Evolutionary conservation across 116 monocot species (phyloP), one percentile per base, ranked within the genome.

Genomic region (Cymodocea nodosa): DNA sequence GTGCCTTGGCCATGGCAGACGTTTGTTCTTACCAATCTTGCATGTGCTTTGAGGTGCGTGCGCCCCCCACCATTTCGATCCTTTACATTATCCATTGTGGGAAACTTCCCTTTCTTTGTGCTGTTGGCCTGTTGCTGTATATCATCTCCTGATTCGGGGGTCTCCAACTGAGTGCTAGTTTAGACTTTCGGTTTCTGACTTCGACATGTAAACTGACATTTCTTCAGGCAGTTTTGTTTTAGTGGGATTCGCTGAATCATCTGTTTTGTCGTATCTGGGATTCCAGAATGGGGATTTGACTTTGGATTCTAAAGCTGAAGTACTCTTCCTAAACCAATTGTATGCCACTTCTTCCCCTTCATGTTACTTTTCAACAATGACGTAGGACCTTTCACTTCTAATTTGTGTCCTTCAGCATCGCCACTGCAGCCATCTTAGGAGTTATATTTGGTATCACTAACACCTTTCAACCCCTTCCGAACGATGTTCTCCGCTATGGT

Each of bases 1-100:
- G 87, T 87, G 23, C 89, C 89, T 23, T 94, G 94, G 94, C 40
- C 73, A 56, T 89, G 94, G 94, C 94, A 80, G 75, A 94, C 94
- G 25, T 64, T 87, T 70, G 22, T 73, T 9, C 92, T 97, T 23
- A 83, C 83, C 51, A 84, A 82, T 79, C 3, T 89, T 48, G 85
- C 84, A 63, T 91, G 84, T 70, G 84, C 80, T 19, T 58, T 81
- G 66, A 92, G 98, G 92, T 98, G 74, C 39, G n/a, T 44, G 19
- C 20, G 44, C 10, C 15, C 30, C 3, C 30, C 30, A 30, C 30
- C 30, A 30, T 30, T 30, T 30, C 3, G 30, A 30, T 30, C 3
- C 30, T 3, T 30, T 1, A 30, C 30, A 30, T 30, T 30, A 1
- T 30, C 2, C 30, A 30, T 30, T 30, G 30, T 3, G 30, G 30